Conservation (phyloP, 306 rosid genomes). For the Biancaea sappan region DNA sequence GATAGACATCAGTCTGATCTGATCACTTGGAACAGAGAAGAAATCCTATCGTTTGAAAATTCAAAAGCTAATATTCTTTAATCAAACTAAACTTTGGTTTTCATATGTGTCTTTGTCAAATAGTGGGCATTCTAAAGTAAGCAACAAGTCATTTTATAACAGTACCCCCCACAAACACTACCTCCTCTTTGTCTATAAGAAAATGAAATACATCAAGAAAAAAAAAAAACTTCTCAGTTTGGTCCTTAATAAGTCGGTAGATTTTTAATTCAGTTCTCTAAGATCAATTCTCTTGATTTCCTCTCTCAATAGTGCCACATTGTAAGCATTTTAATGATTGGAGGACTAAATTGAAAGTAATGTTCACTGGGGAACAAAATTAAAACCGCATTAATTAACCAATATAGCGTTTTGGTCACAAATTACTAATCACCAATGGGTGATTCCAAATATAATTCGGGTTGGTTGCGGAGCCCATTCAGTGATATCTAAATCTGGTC, state of each 20-base stretch:
- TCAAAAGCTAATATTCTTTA: slow-evolving; percentile 33
- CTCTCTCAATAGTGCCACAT: too few relatives aligned
- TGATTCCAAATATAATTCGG: too few relatives aligned
- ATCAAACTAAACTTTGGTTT: slow-evolving; percentile 29
- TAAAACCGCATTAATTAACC: too few relatives aligned
- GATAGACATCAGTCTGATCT: slow-evolving; percentile 37
- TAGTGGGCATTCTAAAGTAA: slow-evolving; percentile 27
- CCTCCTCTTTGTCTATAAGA: neutral
- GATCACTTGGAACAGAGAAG: slow-evolving; percentile 13
- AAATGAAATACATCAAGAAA: neutral
- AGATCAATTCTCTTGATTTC: too few relatives aligned
- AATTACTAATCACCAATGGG: neutral
- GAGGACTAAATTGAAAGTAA: too few relatives aligned
- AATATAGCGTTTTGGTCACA: too few relatives aligned
- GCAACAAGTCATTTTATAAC: neutral
- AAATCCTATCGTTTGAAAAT: slow-evolving; percentile 22
- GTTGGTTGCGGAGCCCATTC: too few relatives aligned
- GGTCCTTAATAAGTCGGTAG: neutral
- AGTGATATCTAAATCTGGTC: slow-evolving; percentile 13
- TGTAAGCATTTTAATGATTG: too few relatives aligned
- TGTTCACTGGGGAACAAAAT: too few relatives aligned
- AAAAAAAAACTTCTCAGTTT: neutral
- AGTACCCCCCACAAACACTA: slow-evolving; percentile 2
- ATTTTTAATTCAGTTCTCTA: too few relatives aligned
- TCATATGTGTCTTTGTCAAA: slow-evolving; percentile 36